Percentiles rank a stretch among this genome's conserved stretches.
These are phyloP conservation scores for Gloeostereum incarnatum DNA, from an alignment of 768 basidiomycete genomes.

Conservation along the genomic window DNA sequence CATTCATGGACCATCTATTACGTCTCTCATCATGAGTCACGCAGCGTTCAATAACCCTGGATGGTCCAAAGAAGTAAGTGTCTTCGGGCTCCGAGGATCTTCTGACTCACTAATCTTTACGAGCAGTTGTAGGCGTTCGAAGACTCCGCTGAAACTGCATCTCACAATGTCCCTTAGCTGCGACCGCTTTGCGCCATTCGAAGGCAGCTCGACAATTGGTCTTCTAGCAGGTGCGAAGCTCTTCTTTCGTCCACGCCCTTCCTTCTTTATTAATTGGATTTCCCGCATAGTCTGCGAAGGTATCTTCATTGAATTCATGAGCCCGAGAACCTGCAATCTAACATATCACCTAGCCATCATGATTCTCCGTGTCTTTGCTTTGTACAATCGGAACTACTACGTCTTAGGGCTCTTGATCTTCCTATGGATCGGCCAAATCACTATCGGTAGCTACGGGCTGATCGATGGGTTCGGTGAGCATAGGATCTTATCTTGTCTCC, in stretches of 20 bases:
- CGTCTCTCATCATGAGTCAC: not conserved
- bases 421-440: slow-evolving; percentile 16
- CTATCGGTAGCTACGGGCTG: slow-evolving; percentile 14
- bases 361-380: slow-evolving; percentile 21
- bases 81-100: not conserved
- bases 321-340: not conserved
- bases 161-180: slow-evolving; percentile 10
- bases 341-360: slow-evolving; percentile 15
- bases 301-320: slow-evolving; percentile 4
- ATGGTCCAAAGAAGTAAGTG: slow-evolving; percentile 13
- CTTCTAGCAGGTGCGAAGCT: slow-evolving; percentile 17
- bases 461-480: slow-evolving; percentile 16
- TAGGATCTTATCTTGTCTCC: not conserved
- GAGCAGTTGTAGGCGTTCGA: slow-evolving; percentile 1
- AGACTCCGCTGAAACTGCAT: not conserved
- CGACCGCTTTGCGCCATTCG: slow-evolving; percentile 17
- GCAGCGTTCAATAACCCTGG: slow-evolving; percentile 15
- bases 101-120: not conserved
- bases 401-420: slow-evolving; percentile 13
- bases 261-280: not conserved
- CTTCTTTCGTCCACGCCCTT: not conserved
- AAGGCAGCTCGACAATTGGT: slow-evolving; percentile 17
- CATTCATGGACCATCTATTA: not conserved
- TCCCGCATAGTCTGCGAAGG: slow-evolving; percentile 13
- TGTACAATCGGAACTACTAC: slow-evolving; percentile 13